Conservation (phyloP, 192 early-diverging fungal genomes). For the Dissophora globulifera region DNA sequence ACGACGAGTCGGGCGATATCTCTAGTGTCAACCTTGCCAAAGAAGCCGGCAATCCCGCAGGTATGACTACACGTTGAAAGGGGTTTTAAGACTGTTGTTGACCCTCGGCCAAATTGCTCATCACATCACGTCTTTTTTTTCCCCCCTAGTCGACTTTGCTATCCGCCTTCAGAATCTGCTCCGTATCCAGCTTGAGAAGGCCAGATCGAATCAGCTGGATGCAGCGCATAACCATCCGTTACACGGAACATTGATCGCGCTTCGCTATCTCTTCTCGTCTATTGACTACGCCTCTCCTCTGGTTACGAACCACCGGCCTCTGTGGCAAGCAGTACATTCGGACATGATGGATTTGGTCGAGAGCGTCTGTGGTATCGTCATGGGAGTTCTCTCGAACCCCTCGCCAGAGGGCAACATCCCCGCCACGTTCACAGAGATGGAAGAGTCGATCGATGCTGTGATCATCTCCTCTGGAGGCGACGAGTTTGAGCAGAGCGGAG, state of each 20-base stretch:
- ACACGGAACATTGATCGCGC: slow-evolving; percentile 64
- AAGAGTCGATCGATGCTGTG: slow-evolving; percentile 63
- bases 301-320: slow-evolving; percentile 54
- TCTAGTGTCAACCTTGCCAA: slow-evolving; percentile 7
- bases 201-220: slow-evolving; percentile 57
- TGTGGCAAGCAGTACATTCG: slow-evolving; percentile 64
- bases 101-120: too few relatives aligned
- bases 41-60: slow-evolving; percentile 32
- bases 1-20: slow-evolving; percentile 17
- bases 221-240: slow-evolving; percentile 66
- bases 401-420: slow-evolving; percentile 94
- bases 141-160: slow-evolving; percentile 60
- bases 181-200: slow-evolving; percentile 58
- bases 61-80: slow-evolving; percentile 11
- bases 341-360: slow-evolving; percentile 62
- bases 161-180: slow-evolving; percentile 62
- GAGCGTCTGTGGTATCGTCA: slow-evolving; percentile 66
- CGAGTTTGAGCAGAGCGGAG: slow-evolving; percentile 52
- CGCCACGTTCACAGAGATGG: slow-evolving; percentile 78
- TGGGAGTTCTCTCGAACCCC: slow-evolving; percentile 77
- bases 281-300: slow-evolving; percentile 61
- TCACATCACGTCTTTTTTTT: slow-evolving; percentile 1
- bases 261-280: slow-evolving; percentile 71
- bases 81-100: too few relatives aligned
- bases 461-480: slow-evolving; percentile 55